Conservation (phyloP, 1,139 yeast species). For the Arxiozyma slooffiae region DNA sequence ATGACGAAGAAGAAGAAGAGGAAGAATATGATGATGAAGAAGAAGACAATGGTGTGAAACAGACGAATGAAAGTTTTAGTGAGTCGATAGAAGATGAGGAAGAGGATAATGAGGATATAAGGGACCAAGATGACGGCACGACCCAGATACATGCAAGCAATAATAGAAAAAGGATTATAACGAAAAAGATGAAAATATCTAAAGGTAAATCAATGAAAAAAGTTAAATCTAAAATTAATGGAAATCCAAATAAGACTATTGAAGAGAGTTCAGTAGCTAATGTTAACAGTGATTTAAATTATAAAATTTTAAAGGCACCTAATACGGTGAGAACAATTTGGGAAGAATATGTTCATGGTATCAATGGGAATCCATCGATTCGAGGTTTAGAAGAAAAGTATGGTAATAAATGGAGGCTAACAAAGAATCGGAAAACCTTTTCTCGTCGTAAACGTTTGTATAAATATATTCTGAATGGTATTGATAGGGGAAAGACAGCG, state of each 20-base stretch:
- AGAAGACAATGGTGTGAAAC: not conserved
- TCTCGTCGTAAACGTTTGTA: slow-evolving; percentile 32
- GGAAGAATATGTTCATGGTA: slow-evolving; percentile 31
- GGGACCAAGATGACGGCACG: not conserved
- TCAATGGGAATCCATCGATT: slow-evolving; percentile 31
- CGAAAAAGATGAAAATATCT: not conserved
- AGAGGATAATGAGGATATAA: slow-evolving; percentile 1
- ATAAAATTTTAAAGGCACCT: slow-evolving; percentile 29
- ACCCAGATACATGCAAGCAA: not conserved
- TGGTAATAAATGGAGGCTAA: slow-evolving; percentile 32
- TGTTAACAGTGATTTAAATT: slow-evolving; percentile 14
- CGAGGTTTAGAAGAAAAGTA: slow-evolving; percentile 29
- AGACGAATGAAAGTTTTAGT: not conserved
- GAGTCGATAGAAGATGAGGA: slow-evolving; percentile 2
- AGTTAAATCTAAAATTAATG: not conserved
- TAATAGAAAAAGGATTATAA: not conserved
- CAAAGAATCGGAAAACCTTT: slow-evolving; percentile 28
- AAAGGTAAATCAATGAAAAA: not conserved
- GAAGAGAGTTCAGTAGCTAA: not conserved
- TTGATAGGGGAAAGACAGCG: slow-evolving; percentile 29
- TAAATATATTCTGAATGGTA: slow-evolving; percentile 30
- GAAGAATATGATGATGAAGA: slow-evolving; percentile 7
- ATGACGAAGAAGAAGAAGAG: slow-evolving; percentile 11
- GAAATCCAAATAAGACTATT: not conserved
- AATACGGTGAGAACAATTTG: slow-evolving; percentile 30